Conservation (phyloP, 140 eudicot genomes). For the Stevia rebaudiana region DNA sequence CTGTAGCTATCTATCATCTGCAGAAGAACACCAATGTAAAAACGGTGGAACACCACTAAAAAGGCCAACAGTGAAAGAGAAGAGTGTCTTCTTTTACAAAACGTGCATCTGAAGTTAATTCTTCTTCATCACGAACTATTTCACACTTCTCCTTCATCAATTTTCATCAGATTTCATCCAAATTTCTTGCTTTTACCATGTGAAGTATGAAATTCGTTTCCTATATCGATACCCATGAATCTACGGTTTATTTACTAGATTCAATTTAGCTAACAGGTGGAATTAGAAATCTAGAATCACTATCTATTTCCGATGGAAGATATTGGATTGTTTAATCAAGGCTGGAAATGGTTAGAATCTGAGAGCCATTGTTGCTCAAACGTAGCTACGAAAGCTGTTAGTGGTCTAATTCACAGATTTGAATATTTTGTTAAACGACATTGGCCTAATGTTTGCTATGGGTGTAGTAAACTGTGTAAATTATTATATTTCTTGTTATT, state of each 20-base stretch:
- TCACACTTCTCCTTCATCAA: constrained; percentile 21
- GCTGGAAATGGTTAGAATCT: constrained; percentile 56
- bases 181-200: constrained; percentile 12
- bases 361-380: constrained; percentile 39
- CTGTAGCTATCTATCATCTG: constrained; percentile 3
- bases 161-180: too few relatives aligned
- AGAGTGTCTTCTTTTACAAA: constrained; percentile 22
- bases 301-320: constrained; percentile 61
- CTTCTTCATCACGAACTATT: constrained; percentile 14
- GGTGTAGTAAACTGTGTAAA: constrained; percentile 46
- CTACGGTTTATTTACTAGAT: background rate
- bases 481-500: constrained; percentile 36
- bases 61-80: background rate
- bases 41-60: background rate
- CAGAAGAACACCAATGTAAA: constrained; percentile 1
- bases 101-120: constrained; percentile 63
- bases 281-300: too few relatives aligned
- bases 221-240: background rate
- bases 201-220: constrained; percentile 18
- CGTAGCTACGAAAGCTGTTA: constrained; percentile 24
- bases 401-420: constrained; percentile 45
- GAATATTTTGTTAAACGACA: constrained; percentile 45
- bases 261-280: background rate
- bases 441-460: constrained; percentile 90
- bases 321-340: constrained; percentile 76